Evolutionary conservation across 345 rosid genomes (phyloP).

Genomic region (Bruguiera gymnorhiza): DNA sequence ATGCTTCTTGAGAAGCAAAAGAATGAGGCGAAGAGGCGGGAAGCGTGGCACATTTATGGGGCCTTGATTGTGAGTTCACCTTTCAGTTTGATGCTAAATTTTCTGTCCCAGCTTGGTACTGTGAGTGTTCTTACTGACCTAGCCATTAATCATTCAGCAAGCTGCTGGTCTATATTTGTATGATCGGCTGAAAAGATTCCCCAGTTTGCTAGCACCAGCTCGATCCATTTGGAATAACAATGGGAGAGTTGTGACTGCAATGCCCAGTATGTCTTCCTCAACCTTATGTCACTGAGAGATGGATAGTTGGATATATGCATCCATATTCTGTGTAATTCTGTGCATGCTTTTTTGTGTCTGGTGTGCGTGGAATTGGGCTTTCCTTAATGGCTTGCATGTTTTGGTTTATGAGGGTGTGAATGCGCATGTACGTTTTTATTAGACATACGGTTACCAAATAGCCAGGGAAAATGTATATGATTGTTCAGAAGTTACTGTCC

Average conservation of each 20-base stretch:
- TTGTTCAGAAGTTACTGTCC: neutral
- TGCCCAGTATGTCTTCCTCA: slow-evolving; percentile 44
- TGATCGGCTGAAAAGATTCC: slow-evolving; percentile 57
- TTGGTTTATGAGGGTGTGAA: neutral
- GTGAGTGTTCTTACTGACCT: slow-evolving; percentile 20
- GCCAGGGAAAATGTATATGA: neutral
- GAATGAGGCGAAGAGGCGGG: slow-evolving; percentile 56
- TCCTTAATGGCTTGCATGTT: too few relatives aligned
- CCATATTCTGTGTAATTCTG: neutral
- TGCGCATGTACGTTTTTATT: neutral
- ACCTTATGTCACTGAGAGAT: neutral
- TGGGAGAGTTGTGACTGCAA: slow-evolving; percentile 30
- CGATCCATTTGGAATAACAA: slow-evolving; percentile 48
- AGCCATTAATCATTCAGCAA: slow-evolving; percentile 36
- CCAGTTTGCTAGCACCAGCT: slow-evolving; percentile 43
- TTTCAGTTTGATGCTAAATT: slow-evolving; percentile 7
- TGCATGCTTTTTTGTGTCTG: neutral
- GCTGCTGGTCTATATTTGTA: slow-evolving; percentile 77
- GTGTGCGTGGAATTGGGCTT: too few relatives aligned
- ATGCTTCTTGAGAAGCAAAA: slow-evolving; percentile 65
- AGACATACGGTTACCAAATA: neutral
- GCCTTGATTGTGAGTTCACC: slow-evolving; percentile 59
- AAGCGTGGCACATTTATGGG: slow-evolving; percentile 81
- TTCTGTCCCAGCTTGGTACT: neutral
- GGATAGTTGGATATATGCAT: neutral